A percentile compares a stretch with the other conserved stretches of the same genome.
phyloP scores from a whole-genome alignment of 495 filamentous ascomycete genomes.

The Daldinia concentrica region DNA sequence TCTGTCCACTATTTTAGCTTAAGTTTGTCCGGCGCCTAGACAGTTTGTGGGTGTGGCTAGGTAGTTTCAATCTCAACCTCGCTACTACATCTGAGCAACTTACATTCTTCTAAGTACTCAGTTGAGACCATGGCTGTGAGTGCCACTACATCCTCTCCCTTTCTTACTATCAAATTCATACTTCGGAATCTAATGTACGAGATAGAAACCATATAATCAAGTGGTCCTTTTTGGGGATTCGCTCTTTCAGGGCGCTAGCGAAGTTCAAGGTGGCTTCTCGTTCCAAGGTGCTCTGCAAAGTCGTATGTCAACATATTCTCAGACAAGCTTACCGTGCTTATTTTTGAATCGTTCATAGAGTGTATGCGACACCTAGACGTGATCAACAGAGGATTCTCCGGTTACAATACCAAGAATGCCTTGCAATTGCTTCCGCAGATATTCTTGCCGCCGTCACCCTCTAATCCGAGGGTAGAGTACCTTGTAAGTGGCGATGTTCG shows the following conservation, averaged over 20 bases:
- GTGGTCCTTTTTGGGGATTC: slow-evolving; percentile 86
- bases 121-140: slow-evolving; percentile 43
- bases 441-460: slow-evolving; percentile 55
- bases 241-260: slow-evolving; percentile 71
- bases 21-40: background rate
- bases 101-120: background rate
- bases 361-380: slow-evolving; percentile 57
- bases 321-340: slow-evolving; percentile 1
- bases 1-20: slow-evolving; percentile 29
- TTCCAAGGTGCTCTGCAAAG: slow-evolving; percentile 76
- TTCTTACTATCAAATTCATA: background rate
- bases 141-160: background rate
- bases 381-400: slow-evolving; percentile 60
- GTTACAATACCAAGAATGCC: slow-evolving; percentile 60
- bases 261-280: slow-evolving; percentile 69
- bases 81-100: background rate
- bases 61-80: slow-evolving; percentile 7
- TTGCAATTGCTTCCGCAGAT: slow-evolving; percentile 54
- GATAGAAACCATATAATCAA: slow-evolving; percentile 61
- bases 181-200: slow-evolving; percentile 11
- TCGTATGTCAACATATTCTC: slow-evolving; percentile 56
- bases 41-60: slow-evolving; percentile 2
- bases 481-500: slow-evolving; percentile 62
- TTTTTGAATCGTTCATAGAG: slow-evolving; percentile 47
- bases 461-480: slow-evolving; percentile 65